Conservation (phyloP, 164 flowering plant species). For the Stephania japonica region DNA sequence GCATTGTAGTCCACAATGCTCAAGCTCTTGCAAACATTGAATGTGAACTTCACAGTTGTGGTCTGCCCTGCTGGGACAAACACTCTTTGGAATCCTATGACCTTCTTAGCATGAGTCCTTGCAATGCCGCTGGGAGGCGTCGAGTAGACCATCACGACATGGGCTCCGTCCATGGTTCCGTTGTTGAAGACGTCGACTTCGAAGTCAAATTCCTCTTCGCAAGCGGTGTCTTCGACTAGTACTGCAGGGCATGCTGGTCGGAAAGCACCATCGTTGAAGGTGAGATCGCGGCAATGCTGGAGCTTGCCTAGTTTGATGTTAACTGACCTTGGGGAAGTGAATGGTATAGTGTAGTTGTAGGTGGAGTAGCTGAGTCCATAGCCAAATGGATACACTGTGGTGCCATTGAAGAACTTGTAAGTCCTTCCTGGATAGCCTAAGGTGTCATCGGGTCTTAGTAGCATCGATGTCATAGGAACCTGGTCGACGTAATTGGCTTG, state of each 20-base stretch:
- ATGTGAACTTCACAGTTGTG: constrained; percentile 8
- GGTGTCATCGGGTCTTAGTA: constrained; percentile 20
- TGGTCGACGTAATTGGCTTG: constrained; percentile 11
- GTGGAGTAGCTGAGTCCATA: constrained; percentile 37
- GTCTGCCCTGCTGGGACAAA: constrained; percentile 1
- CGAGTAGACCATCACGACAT: constrained; percentile 18
- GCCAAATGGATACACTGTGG: constrained; percentile 30
- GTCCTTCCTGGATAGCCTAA: constrained; percentile 43
- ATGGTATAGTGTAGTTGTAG: constrained; percentile 16
- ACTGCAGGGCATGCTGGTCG: constrained; percentile 18
- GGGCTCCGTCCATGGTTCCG: constrained; percentile 10
- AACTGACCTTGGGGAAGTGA: constrained; percentile 9
- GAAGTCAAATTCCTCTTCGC: constrained; percentile 8
- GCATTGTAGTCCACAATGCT: constrained; percentile 11
- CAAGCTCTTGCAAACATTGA: constrained; percentile 21
- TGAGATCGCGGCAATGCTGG: constrained; percentile 15
- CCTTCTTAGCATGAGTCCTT: constrained; percentile 6
- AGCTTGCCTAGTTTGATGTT: neutral
- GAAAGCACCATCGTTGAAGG: neutral
- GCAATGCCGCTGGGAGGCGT: constrained; percentile 12
- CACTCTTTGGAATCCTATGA: constrained; percentile 20
- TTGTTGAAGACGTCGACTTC: constrained; percentile 16
- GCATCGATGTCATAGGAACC: constrained; percentile 43
- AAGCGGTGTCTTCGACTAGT: constrained; percentile 12
- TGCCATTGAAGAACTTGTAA: constrained; percentile 38